Conservation (phyloP, 2,329 filamentous ascomycete genomes). For the Gliomastix tumulicola region DNA sequence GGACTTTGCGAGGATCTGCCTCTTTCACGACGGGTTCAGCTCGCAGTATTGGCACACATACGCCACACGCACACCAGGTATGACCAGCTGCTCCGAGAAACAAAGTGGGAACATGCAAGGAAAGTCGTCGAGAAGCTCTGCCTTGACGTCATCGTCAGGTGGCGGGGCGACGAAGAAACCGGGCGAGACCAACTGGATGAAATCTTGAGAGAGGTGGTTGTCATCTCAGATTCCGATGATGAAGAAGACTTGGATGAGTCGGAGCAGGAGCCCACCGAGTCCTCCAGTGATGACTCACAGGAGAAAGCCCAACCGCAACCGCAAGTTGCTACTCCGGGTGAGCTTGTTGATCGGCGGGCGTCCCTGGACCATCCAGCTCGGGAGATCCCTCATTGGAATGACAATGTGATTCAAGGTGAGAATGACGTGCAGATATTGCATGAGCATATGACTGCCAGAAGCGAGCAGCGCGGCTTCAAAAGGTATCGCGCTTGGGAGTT, state of each 20-base stretch:
- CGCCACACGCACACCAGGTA: constrained; percentile 61
- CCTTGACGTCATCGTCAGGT: constrained; percentile 61
- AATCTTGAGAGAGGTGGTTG: constrained; percentile 58
- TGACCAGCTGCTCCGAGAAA: constrained; percentile 52
- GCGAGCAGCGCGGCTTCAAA: constrained; percentile 35
- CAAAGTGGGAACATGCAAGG: constrained; percentile 51
- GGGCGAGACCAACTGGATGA: constrained; percentile 62
- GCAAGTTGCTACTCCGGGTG: constrained; percentile 7
- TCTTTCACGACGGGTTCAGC: constrained; percentile 54
- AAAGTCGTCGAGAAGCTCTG: constrained; percentile 55
- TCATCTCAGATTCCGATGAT: constrained; percentile 55
- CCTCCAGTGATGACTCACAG: constrained; percentile 17
- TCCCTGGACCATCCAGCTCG: too few relatives aligned
- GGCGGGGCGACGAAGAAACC: constrained; percentile 64
- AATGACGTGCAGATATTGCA: too few relatives aligned
- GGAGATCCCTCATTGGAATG: too few relatives aligned
- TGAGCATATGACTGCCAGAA: constrained; percentile 16
- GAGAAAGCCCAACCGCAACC: too few relatives aligned
- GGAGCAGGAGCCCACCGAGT: constrained; percentile 16
- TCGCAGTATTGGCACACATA: constrained; percentile 60
- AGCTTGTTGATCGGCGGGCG: constrained; percentile 5
- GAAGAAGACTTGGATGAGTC: constrained; percentile 29
- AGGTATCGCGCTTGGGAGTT: constrained; percentile 38
- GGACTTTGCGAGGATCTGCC: constrained; percentile 49
- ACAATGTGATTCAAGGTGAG: neutral